These are phyloP conservation scores for Malassezia japonica DNA, from an alignment of 1,284 basidiomycete species.

Conservation along the genomic window DNA sequence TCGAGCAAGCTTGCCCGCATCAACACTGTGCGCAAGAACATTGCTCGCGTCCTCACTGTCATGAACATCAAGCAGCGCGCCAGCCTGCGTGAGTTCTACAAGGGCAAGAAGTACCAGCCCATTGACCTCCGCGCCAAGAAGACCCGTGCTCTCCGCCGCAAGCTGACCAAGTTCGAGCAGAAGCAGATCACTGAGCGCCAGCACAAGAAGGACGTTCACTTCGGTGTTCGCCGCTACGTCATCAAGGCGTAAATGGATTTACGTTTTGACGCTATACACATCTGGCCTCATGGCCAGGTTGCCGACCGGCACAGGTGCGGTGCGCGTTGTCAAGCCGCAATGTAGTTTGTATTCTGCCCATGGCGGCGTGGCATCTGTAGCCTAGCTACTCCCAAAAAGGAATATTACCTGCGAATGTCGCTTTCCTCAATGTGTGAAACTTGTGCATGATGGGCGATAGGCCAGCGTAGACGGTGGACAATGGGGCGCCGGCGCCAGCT, in stretches of 20 bases:
- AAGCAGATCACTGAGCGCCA: slow-evolving; percentile 42
- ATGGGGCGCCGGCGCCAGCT: too few species aligned
- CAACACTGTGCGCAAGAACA: slow-evolving; percentile 93
- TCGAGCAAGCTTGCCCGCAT: slow-evolving; percentile 95
- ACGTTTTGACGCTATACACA: neutral
- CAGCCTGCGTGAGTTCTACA: slow-evolving; percentile 96
- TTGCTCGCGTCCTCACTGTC: slow-evolving; percentile 95
- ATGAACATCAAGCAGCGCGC: slow-evolving; percentile 97
- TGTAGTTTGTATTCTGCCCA: slow-evolving; percentile 15
- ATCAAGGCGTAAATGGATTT: slow-evolving; percentile 44
- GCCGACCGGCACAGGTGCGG: too few species aligned
- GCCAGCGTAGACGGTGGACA: too few species aligned
- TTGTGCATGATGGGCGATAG: too few species aligned
- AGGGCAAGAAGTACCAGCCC: slow-evolving; percentile 89
- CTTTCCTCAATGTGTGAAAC: too few species aligned
- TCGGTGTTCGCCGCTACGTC: slow-evolving; percentile 43
- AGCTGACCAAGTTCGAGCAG: slow-evolving; percentile 62
- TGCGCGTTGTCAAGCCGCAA: slow-evolving; percentile 1
- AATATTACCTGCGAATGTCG: neutral
- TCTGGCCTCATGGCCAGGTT: neutral
- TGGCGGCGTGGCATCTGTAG: slow-evolving; percentile 9
- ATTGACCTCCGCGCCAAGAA: slow-evolving; percentile 97
- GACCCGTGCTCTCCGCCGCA: slow-evolving; percentile 94
- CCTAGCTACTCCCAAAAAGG: slow-evolving; percentile 9
- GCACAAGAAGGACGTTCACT: slow-evolving; percentile 48